A percentile compares a stretch with the other conserved stretches of the same genome.
These are phyloP conservation scores for Leccinum griseonigrum DNA, from an alignment of 1,284 basidiomycete species.

Conservation along the genomic window DNA sequence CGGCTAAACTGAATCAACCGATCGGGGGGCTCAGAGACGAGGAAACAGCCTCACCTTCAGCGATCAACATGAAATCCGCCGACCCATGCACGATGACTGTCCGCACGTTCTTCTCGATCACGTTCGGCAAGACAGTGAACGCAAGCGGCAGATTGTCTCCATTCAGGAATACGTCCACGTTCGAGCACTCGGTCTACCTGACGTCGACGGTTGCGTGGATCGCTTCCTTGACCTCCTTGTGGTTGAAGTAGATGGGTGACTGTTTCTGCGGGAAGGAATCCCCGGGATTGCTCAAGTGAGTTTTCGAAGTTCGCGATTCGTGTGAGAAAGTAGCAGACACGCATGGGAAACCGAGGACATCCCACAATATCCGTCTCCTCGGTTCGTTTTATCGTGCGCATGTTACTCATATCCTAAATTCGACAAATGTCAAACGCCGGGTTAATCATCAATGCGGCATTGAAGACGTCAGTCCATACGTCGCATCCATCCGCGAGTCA, in stretches of 20 bases:
- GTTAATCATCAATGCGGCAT: slow-evolving; percentile 58
- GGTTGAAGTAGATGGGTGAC: not conserved
- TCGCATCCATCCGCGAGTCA: slow-evolving; percentile 60
- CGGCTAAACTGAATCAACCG: not conserved
- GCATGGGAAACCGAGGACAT: not conserved
- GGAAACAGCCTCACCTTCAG: slow-evolving; percentile 53
- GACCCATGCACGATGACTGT: slow-evolving; percentile 71
- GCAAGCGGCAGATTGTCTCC: slow-evolving; percentile 59
- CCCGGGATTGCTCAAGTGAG: not conserved
- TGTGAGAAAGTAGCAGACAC: not conserved
- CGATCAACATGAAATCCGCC: slow-evolving; percentile 68
- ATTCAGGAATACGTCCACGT: slow-evolving; percentile 56
- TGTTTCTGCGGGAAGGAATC: not conserved
- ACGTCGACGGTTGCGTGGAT: slow-evolving; percentile 69
- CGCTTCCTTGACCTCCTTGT: slow-evolving; percentile 49
- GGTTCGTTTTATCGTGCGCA: not conserved
- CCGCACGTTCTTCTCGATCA: slow-evolving; percentile 72
- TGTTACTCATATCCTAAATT: slow-evolving; percentile 57
- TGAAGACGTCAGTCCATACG: slow-evolving; percentile 62
- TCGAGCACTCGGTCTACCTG: slow-evolving; percentile 63
- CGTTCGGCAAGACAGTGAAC: slow-evolving; percentile 63
- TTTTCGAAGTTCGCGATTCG: not conserved
- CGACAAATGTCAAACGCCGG: slow-evolving; percentile 77
- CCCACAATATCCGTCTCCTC: not conserved
- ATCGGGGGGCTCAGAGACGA: not conserved